Evolutionary conservation across 1,284 basidiomycete genomes (phyloP).

Genomic region (Exsudoporus floridanus): DNA sequence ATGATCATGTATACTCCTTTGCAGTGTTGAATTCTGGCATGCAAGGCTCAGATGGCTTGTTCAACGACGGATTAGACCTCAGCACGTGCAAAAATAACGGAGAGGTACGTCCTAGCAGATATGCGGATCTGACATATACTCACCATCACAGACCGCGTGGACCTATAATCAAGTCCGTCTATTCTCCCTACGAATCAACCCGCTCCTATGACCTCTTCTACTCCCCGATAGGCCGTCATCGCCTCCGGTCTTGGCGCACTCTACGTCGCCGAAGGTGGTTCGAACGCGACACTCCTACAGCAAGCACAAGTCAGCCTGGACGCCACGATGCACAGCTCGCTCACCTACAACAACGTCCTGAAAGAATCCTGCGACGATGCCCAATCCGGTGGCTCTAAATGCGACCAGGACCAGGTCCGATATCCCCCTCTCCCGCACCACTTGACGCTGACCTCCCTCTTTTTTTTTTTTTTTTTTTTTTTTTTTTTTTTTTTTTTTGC

Average conservation of each 20-base stretch:
- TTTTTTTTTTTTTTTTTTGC: no score
- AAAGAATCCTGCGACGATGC: conserved; percentile 54
- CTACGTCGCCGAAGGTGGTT: conserved; percentile 39
- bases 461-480: no score
- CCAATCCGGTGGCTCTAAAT: conserved; percentile 38
- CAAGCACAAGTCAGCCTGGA: conserved; percentile 54
- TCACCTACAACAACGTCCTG: conserved; percentile 43
- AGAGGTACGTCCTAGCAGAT: conserved; percentile 30
- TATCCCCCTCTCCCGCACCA: no score
- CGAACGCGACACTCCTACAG: conserved; percentile 39
- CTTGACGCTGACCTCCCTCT: conserved; percentile 3
- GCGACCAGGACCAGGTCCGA: conserved; percentile 49
- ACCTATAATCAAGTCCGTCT: conserved; percentile 50
- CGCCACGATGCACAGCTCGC: conserved; percentile 41
- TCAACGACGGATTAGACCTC: conserved; percentile 48
- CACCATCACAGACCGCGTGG: conserved; percentile 47
- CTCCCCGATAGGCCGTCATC: conserved; percentile 43
- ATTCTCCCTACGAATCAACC: not conserved
- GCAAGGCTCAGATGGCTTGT: conserved; percentile 48
- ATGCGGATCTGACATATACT: not conserved
- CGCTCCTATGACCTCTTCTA: not conserved
- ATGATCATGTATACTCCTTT: not conserved
- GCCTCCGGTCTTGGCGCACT: conserved; percentile 51
- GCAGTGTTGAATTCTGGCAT: conserved; percentile 49
- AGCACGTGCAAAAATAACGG: conserved; percentile 48